These are phyloP conservation scores for Theileria parva DNA, from an alignment of 169 alveolate species.

Conservation along the genomic window DNA sequence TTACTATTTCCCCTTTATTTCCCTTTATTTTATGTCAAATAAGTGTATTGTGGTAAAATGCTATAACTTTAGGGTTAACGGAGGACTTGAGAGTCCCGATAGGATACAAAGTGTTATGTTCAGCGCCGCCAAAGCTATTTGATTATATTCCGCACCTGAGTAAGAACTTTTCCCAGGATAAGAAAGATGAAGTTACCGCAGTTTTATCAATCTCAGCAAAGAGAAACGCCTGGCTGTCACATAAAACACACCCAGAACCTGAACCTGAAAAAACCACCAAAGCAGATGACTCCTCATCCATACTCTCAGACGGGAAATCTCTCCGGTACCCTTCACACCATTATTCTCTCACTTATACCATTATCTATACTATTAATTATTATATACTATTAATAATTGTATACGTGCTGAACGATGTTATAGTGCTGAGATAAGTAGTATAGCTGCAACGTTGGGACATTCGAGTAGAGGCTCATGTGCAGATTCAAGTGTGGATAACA, in stretches of 20 bases:
- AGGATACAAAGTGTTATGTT: constrained; percentile 79
- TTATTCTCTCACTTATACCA: too few relatives aligned
- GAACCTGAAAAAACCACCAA: constrained; percentile 37
- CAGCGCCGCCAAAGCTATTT: constrained; percentile 76
- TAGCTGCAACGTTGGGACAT: constrained; percentile 80
- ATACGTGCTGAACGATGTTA: too few relatives aligned
- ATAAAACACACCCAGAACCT: constrained; percentile 45
- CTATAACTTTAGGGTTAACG: constrained; percentile 60
- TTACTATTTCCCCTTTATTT: too few relatives aligned
- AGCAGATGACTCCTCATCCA: constrained; percentile 70
- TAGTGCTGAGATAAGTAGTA: constrained; percentile 69
- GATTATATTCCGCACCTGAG: constrained; percentile 78
- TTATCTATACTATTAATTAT: too few relatives aligned
- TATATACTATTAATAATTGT: too few relatives aligned
- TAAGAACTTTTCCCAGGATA: constrained; percentile 71
- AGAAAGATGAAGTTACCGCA: constrained; percentile 84
- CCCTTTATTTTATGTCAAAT: too few relatives aligned
- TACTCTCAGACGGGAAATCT: constrained; percentile 72
- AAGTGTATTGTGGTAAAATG: too few relatives aligned
- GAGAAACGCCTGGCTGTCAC: constrained; percentile 67
- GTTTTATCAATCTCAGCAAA: constrained; percentile 79
- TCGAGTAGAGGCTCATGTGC: constrained; percentile 73
- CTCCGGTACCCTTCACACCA: constrained; percentile 7
- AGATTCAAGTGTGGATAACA: constrained; percentile 60
- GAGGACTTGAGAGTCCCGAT: constrained; percentile 85